Conservation (phyloP, 1,284 basidiomycete species). For the Ceratobasidium papillatum region DNA sequence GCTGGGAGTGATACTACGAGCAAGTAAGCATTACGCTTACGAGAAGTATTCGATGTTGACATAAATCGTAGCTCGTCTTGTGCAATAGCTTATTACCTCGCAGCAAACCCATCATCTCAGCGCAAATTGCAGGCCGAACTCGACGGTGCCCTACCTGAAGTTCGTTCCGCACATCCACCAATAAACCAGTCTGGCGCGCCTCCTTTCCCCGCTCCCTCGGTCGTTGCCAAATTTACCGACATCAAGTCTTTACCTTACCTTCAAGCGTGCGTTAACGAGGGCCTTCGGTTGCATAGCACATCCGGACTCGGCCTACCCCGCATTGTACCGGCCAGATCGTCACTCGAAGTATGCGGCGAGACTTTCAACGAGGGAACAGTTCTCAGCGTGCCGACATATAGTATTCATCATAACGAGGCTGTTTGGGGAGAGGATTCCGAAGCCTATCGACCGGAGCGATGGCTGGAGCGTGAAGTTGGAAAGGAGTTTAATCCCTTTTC, state of each 20-base stretch:
- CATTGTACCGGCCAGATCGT: constrained; percentile 69
- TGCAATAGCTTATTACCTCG: constrained; percentile 84
- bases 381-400: constrained; percentile 79
- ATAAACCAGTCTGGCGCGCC: neutral
- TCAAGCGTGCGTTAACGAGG: constrained; percentile 84
- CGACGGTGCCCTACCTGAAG: constrained; percentile 66
- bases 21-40: constrained; percentile 61
- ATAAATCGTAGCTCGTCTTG: constrained; percentile 70
- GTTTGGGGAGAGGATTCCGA: constrained; percentile 83
- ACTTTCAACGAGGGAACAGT: constrained; percentile 77
- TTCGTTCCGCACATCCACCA: neutral
- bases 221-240: constrained; percentile 45
- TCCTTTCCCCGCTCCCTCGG: neutral
- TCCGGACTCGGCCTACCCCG: constrained; percentile 80
- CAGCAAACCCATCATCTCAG: constrained; percentile 70
- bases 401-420: constrained; percentile 73
- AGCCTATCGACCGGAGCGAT: constrained; percentile 58
- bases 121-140: constrained; percentile 80
- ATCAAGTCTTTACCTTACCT: constrained; percentile 78
- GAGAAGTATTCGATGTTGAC: constrained; percentile 4
- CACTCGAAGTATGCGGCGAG: constrained; percentile 65
- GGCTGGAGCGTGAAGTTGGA: constrained; percentile 74
- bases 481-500: constrained; percentile 82
- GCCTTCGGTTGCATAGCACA: constrained; percentile 71
- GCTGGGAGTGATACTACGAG: constrained; percentile 85